Evolutionary conservation across 352 stramenopile genomes (phyloP).

Genomic region (Bremia lactucae): DNA sequence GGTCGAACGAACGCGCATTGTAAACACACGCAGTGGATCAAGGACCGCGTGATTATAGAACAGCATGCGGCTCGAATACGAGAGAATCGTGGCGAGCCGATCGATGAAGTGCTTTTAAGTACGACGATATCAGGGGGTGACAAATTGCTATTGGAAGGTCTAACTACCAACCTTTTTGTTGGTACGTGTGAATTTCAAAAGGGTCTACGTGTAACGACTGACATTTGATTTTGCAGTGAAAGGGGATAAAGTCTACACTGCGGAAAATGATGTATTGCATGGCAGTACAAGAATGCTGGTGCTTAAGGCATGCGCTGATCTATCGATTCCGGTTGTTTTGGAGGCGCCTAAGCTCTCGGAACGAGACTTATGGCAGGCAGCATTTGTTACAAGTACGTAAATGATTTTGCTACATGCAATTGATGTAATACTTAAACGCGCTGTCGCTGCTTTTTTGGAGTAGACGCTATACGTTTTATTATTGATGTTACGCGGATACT

Average conservation of each 20-base stretch:
- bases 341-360: conserved; percentile 45
- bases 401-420: neutral
- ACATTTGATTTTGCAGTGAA: conserved; percentile 26
- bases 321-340: conserved; percentile 47
- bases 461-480: conserved; percentile 20
- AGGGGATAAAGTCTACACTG: conserved; percentile 35
- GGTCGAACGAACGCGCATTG: conserved; percentile 30
- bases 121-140: conserved; percentile 9
- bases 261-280: conserved; percentile 29
- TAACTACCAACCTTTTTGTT: conserved; percentile 77
- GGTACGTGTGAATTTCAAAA: conserved; percentile 19
- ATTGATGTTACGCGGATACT: conserved; percentile 20
- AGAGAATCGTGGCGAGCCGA: conserved; percentile 7
- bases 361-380: conserved; percentile 37
- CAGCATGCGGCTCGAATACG: conserved; percentile 16
- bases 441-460: conserved; percentile 1
- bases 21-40: conserved; percentile 72
- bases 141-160: conserved; percentile 47
- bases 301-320: conserved; percentile 38
- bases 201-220: neutral
- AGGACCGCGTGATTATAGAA: conserved; percentile 41
- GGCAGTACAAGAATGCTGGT: conserved; percentile 60
- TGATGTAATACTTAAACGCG: neutral
- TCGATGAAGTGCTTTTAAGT: conserved; percentile 58
- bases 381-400: conserved; percentile 61